Conservation (phyloP, 2,329 filamentous ascomycete genomes). For the Cercospora sp. region DNA sequence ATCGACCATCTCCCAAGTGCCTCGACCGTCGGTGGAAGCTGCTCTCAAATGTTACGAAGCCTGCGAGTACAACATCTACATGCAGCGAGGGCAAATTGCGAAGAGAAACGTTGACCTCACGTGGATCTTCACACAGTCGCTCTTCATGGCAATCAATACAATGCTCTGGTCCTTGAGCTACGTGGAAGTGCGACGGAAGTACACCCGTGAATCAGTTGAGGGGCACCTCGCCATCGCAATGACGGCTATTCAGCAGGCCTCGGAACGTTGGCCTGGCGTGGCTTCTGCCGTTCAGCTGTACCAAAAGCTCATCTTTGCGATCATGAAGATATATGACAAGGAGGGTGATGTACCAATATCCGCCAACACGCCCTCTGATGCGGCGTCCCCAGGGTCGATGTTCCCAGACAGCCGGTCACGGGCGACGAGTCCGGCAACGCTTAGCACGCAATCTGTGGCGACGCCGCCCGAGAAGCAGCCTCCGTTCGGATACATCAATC, state of each 20-base stretch:
- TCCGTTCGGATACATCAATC: conserved; percentile 37
- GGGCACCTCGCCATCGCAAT: conserved; percentile 72
- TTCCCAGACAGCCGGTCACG: conserved; percentile 47
- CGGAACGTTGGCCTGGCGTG: conserved; percentile 89
- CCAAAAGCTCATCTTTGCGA: conserved; percentile 78
- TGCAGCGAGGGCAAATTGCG: conserved; percentile 78
- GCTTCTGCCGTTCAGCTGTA: conserved; percentile 83
- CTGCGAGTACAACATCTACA: conserved; percentile 75
- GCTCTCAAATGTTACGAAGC: conserved; percentile 82
- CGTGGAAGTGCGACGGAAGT: conserved; percentile 71
- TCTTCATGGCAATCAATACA: conserved; percentile 91
- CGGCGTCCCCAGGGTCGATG: conserved; percentile 43
- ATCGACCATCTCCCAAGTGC: conserved; percentile 87
- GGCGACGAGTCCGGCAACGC: conserved; percentile 48
- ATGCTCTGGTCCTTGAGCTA: conserved; percentile 92
- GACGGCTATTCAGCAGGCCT: conserved; percentile 75
- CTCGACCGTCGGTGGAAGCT: conserved; percentile 76
- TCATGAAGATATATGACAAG: conserved; percentile 81
- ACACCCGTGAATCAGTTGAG: conserved; percentile 74
- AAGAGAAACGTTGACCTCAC: conserved; percentile 78
- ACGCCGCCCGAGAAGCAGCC: conserved; percentile 37
- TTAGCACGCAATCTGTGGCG: conserved; percentile 37
- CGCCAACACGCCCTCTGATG: conserved; percentile 50
- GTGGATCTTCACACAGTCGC: conserved; percentile 86
- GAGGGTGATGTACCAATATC: conserved; percentile 54